Evolutionary conservation across 495 filamentous ascomycete species (phyloP).

Genomic region (Melanomma pulvis-pyrius): DNA sequence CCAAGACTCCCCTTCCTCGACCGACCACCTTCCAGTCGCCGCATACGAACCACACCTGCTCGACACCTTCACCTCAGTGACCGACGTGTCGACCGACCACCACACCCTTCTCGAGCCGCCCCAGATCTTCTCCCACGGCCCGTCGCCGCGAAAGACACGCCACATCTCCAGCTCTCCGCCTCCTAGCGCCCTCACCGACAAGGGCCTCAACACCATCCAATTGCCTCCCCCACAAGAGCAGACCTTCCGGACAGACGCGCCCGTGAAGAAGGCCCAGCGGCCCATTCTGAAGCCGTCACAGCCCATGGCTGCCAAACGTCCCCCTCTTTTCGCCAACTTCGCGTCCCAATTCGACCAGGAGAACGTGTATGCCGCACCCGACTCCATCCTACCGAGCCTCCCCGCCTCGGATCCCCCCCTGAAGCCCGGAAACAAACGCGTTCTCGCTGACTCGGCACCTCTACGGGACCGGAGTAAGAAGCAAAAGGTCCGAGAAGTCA

Average conservation of each 20-base stretch:
- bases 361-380: slow-evolving; percentile 55
- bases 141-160: slow-evolving; percentile 40
- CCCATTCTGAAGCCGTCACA: slow-evolving; percentile 39
- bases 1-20: slow-evolving; percentile 58
- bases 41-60: slow-evolving; percentile 57
- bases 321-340: slow-evolving; percentile 68
- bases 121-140: slow-evolving; percentile 9
- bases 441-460: slow-evolving; percentile 70
- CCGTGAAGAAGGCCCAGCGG: slow-evolving; percentile 64
- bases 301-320: slow-evolving; percentile 54
- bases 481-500: slow-evolving; percentile 39
- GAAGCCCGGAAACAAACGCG: slow-evolving; percentile 57
- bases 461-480: slow-evolving; percentile 76
- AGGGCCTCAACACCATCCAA: slow-evolving; percentile 60
- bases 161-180: slow-evolving; percentile 48
- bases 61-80: slow-evolving; percentile 51
- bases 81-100: slow-evolving; percentile 51
- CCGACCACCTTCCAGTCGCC: slow-evolving; percentile 44
- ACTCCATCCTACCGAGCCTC: slow-evolving; percentile 26
- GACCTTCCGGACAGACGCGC: slow-evolving; percentile 78
- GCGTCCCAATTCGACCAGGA: slow-evolving; percentile 67
- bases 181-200: slow-evolving; percentile 44
- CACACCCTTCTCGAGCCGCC: slow-evolving; percentile 45
- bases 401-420: slow-evolving; percentile 62
- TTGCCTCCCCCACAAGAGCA: slow-evolving; percentile 71